A percentile compares a stretch with the other conserved stretches of the same genome.
phyloP scores from a whole-genome alignment of 176 grass and related monocot species.

The Aegilops speltoides region DNA sequence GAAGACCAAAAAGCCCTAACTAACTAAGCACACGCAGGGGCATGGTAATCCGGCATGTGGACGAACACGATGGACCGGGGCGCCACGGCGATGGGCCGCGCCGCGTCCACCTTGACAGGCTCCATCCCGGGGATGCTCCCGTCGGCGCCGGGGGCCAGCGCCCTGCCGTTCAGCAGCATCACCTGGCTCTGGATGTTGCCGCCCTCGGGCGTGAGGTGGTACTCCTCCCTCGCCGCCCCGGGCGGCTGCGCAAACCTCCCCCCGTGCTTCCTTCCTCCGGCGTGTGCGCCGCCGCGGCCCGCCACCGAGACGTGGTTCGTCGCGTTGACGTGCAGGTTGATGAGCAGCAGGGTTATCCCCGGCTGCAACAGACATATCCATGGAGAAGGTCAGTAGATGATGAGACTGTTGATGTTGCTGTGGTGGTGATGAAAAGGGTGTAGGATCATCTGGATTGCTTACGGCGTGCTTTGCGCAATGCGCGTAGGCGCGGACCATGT shows the following conservation, averaged over 20 bases:
- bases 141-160: slow-evolving; percentile 43
- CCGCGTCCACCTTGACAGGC: slow-evolving; percentile 24
- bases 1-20: slow-evolving; percentile 12
- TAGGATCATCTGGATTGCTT: slow-evolving; percentile 2
- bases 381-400: not conserved
- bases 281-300: not conserved
- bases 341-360: slow-evolving; percentile 80
- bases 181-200: slow-evolving; percentile 66
- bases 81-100: slow-evolving; percentile 37
- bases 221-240: slow-evolving; percentile 50
- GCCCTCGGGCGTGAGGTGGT: slow-evolving; percentile 55
- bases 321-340: slow-evolving; percentile 72
- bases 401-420: not conserved
- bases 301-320: slow-evolving; percentile 41
- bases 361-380: slow-evolving; percentile 44
- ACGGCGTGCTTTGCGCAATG: slow-evolving; percentile 72
- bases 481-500: slow-evolving; percentile 59
- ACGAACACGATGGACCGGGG: slow-evolving; percentile 64
- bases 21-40: slow-evolving; percentile 42
- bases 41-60: slow-evolving; percentile 45
- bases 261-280: slow-evolving; percentile 2
- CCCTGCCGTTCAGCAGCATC: slow-evolving; percentile 64
- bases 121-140: slow-evolving; percentile 53
- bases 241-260: not conserved
- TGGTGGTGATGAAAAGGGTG: not conserved